A percentile compares a stretch with the other conserved stretches of the same genome.
Evolutionary conservation across 2,329 filamentous ascomycete genomes (phyloP).

Genomic region (Diaporthe nobilis): DNA sequence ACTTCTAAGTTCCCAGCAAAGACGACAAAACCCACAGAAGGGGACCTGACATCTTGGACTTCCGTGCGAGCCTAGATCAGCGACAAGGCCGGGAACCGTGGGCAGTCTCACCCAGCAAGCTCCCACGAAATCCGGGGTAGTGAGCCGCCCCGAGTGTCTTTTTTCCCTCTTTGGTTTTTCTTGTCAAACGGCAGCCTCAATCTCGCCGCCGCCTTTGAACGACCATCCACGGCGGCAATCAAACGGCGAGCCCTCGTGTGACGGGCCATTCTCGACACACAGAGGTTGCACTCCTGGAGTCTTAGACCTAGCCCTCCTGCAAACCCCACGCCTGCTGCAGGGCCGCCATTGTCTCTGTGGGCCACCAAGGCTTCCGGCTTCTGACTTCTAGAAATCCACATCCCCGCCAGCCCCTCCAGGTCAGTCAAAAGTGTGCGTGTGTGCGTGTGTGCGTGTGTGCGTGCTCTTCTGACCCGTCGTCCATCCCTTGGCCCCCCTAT

Average conservation of each 20-base stretch:
- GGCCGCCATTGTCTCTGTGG: conserved; percentile 31
- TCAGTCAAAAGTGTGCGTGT: conserved; percentile 19
- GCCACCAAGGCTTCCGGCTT: conserved; percentile 2
- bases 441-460: neutral
- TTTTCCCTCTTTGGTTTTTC: conserved; percentile 13
- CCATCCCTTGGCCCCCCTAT: neutral
- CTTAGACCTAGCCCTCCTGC: conserved; percentile 20
- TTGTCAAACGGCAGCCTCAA: conserved; percentile 31
- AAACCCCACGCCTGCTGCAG: conserved; percentile 38
- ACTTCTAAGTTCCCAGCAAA: conserved; percentile 32
- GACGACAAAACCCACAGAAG: conserved; percentile 37
- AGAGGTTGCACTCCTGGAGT: conserved; percentile 32
- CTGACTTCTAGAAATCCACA: conserved; percentile 29
- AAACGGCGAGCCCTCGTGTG: conserved; percentile 31
- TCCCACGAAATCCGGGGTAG: conserved; percentile 35
- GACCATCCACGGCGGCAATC: conserved; percentile 32
- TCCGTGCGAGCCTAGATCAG: conserved; percentile 34
- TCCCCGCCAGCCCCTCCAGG: conserved; percentile 35
- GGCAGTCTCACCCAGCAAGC: conserved; percentile 35
- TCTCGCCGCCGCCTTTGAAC: conserved; percentile 18
- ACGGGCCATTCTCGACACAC: conserved; percentile 22
- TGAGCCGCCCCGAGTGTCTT: conserved; percentile 3
- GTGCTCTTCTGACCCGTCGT: neutral
- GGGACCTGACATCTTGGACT: conserved; percentile 27
- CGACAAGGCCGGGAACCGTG: conserved; percentile 35